Evolutionary conservation across 345 rosid genomes (phyloP).

Genomic region (Euclidium syriacum): DNA sequence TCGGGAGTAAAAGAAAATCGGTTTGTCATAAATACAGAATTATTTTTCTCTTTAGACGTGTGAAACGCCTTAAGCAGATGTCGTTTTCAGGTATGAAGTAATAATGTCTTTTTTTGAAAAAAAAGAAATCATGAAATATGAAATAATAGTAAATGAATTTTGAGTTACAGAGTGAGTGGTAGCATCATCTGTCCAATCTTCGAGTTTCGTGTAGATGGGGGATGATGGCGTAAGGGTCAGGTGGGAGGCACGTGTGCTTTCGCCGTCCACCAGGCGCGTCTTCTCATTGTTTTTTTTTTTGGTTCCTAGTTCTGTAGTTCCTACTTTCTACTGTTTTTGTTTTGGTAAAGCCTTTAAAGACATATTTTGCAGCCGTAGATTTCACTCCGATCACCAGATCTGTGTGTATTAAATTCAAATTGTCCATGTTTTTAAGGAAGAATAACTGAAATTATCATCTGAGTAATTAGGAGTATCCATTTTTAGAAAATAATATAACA

Average conservation of each 20-base stretch:
- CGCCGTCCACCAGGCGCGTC: conserved; percentile 30
- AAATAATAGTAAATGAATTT: not conserved
- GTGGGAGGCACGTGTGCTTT: conserved; percentile 44
- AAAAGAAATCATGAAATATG: not conserved
- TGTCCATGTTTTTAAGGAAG: too few species aligned
- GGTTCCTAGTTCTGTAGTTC: too few species aligned
- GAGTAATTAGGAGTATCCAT: too few species aligned
- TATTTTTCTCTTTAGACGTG: not conserved
- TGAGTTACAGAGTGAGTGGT: not conserved
- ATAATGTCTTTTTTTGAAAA: too few species aligned
- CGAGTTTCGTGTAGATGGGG: conserved; percentile 38
- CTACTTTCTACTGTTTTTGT: too few species aligned
- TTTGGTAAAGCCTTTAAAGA: too few species aligned
- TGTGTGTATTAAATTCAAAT: too few species aligned
- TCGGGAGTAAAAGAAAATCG: not conserved
- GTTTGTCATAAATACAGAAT: not conserved
- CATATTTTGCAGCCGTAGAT: too few species aligned
- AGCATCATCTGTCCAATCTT: conserved; percentile 29
- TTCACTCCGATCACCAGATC: too few species aligned
- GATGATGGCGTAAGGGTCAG: conserved; percentile 28
- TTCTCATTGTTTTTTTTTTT: not conserved
- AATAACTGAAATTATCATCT: too few species aligned
- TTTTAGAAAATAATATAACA: too few species aligned
- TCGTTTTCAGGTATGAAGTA: too few species aligned
- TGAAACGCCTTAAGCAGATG: not conserved